Evolutionary conservation across 208 protist genomes (phyloP), one percentile per base, ranked within the genome.

Genomic region (Trypanosoma cruzi): DNA sequence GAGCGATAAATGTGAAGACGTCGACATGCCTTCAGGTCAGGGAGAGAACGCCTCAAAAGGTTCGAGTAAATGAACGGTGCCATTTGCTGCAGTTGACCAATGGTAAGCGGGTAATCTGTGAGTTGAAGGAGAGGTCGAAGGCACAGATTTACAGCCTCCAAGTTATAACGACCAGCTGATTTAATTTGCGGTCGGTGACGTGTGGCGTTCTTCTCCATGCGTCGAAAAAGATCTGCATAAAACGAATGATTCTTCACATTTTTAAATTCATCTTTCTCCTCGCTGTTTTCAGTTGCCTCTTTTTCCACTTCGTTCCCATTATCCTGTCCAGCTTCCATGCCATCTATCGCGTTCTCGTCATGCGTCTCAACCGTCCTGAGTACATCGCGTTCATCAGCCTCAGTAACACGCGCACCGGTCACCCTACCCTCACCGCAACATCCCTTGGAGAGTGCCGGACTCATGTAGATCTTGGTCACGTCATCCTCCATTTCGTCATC

Each of bases 91-190:
- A 96, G 77, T 64, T 92, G 65, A 18, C 60, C 24, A 20, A 83
- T 57, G 8, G 88, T 96, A 68, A 96, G 89, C 2, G 91, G 86
- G 59, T 89, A 94, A 68, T 96, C 91, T 18, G 88, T 82, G 36
- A 96, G 77, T 77, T 96, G 91, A 54, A 96, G 74, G 44, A 96
- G 68, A 42, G 91, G 91, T 5, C 91, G 84, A 57, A 96, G 81
- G 59, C 85, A 94, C 31, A 90, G 73, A 67, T 94, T 89, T 52
- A 94, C 60, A 32, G 79, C 81, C 50, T 88, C 84, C 10, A 72
- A 58, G 56, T 76, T 88, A 73, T 94, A 96, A 54, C 80, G 69
- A 22, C 85, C 84, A n/a, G 75, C 58, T 3, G 72, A 55, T 46
- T 83, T 80, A 22, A 92, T 86, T 42, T 93, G 85, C 68, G 88